Conservation (phyloP, 2,329 filamentous ascomycete genomes). For the Trichoderma guizhouense region DNA sequence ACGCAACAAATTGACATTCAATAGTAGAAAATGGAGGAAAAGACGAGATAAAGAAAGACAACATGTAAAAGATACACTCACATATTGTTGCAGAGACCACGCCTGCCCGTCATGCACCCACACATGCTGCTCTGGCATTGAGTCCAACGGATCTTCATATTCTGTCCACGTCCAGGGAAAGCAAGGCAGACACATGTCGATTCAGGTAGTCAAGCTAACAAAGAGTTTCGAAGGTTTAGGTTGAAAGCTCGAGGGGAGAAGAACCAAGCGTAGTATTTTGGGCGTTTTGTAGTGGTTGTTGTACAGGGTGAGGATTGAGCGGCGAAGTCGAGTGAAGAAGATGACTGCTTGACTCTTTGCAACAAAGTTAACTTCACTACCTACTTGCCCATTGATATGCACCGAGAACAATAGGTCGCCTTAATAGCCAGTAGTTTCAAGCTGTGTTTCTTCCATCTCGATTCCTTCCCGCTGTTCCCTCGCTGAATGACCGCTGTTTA, state of each 20-base stretch:
- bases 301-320: not conserved
- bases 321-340: not conserved
- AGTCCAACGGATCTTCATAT: conserved; percentile 40
- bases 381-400: not conserved
- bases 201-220: not conserved
- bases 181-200: conserved; percentile 51
- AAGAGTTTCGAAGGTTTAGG: not conserved
- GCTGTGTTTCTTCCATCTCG: not conserved
- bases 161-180: conserved; percentile 51
- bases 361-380: rapidly evolving
- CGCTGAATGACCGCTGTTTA: not conserved
- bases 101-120: conserved; percentile 39
- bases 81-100: conserved; percentile 39
- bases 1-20: not conserved
- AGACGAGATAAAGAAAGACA: not conserved
- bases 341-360: not conserved
- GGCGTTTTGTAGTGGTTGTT: not conserved
- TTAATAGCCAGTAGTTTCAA: not conserved
- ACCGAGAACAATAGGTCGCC: not conserved
- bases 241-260: not conserved
- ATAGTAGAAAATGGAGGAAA: not conserved
- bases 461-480: not conserved
- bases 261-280: not conserved
- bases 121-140: conserved; percentile 38
- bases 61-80: conserved; percentile 29